phyloP scores from a whole-genome alignment of 108 stramenopile genomes.

The Skeletonema tropicum region DNA sequence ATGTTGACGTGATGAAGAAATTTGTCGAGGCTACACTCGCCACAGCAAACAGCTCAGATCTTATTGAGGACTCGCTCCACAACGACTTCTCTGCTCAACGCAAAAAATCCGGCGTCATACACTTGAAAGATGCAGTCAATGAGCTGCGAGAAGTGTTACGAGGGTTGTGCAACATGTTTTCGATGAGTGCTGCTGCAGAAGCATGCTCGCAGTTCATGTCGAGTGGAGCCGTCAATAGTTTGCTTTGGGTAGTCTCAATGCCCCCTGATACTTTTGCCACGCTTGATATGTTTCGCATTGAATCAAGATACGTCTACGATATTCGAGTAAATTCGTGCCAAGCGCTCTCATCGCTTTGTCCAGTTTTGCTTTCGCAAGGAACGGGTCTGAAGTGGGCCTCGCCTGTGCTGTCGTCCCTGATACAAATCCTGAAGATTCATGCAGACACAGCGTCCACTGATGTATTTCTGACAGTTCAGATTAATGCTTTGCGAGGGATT shows the following conservation, averaged over 20 bases:
- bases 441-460: not conserved
- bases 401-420: slow-evolving; percentile 49
- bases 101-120: not conserved
- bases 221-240: slow-evolving; percentile 56
- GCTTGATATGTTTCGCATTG: slow-evolving; percentile 13
- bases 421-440: slow-evolving; percentile 30
- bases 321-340: slow-evolving; percentile 59
- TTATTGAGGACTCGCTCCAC: not conserved
- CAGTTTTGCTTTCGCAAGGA: slow-evolving; percentile 55
- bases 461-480: slow-evolving; percentile 11
- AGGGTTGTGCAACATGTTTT: slow-evolving; percentile 61
- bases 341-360: slow-evolving; percentile 58
- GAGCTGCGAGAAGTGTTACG: slow-evolving; percentile 58
- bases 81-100: not conserved
- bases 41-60: slow-evolving; percentile 6
- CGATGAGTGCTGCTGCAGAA: slow-evolving; percentile 23
- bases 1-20: slow-evolving; percentile 3
- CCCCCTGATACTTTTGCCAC: slow-evolving; percentile 25
- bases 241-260: slow-evolving; percentile 53
- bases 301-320: slow-evolving; percentile 22
- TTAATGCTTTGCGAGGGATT: slow-evolving; percentile 57
- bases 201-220: slow-evolving; percentile 50
- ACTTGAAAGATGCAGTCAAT: slow-evolving; percentile 27
- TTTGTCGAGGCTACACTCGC: not conserved
- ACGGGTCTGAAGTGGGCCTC: slow-evolving; percentile 52